Evolutionary conservation across 1,284 basidiomycete genomes (phyloP), one percentile per base, ranked within the genome.

Genomic region (Cryptococcus sp.): DNA sequence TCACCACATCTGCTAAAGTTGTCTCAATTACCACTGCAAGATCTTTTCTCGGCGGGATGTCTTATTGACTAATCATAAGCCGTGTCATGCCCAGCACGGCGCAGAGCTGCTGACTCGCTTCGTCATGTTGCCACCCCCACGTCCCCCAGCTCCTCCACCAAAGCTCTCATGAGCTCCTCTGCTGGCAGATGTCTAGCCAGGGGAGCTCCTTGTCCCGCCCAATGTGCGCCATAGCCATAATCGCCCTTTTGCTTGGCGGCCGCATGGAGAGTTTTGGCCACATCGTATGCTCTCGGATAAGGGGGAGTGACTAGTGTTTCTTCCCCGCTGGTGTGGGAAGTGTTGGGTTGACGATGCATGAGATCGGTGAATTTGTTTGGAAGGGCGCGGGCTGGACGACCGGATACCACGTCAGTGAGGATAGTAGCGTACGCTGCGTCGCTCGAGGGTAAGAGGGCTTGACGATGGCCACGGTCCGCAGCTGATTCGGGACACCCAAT

Each of bases 251-350:
- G 52, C 54, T 69, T 71, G 0, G 72, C 74, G 3, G 64, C 63
- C 4, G 67, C 67, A 50, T 69, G 52, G 17, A 76, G 54, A 42
- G 67, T 65, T 56, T 75, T 75, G 8, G 65, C 70, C 1, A 62
- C 52, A 43, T 73, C 71, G 51, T 76, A 76, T 0, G 72, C 69
- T 20, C 67, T 59, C 4, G 74, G 74, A 50, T 75, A 76, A 17
- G 60, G 60, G 0, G 72, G 70, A 1, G 54, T n/a, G 2, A 25
- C 6, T n/a, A 43, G 46, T 15, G 15, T 41, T 22, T 17, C 30
- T 23, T 47, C 35, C 15, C 20, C 52, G n/a, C 25, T 10, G 30
- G 5, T 35, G 10, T 13, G 4, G 7, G 30, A 5, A 13, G 13
- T 35, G 30, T 4, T 30, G 3, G 17, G 17, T 41, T 38, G 17